These are phyloP conservation scores for Sinapis alba DNA, from an alignment of 441 rosid species.

Conservation along the genomic window DNA sequence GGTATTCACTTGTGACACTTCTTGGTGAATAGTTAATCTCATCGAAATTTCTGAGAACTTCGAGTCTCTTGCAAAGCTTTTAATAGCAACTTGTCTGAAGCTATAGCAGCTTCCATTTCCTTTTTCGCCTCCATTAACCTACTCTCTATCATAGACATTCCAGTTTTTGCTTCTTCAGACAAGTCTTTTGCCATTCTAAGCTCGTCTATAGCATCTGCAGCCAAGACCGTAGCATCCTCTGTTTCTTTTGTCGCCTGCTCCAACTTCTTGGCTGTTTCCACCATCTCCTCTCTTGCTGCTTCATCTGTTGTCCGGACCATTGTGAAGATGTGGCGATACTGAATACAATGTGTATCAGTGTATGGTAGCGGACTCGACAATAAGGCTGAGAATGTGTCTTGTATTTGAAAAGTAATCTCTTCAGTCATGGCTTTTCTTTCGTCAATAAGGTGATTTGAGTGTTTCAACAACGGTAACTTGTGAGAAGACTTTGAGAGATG, in stretches of 20 bases:
- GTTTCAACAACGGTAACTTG: too few species aligned
- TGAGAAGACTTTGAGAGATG: too few species aligned
- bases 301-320: too few species aligned
- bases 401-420: too few species aligned
- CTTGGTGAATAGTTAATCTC: slow-evolving; percentile 46
- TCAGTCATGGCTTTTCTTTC: too few species aligned
- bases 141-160: slow-evolving; percentile 66
- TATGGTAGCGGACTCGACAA: too few species aligned
- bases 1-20: slow-evolving; percentile 38
- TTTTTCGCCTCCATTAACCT: slow-evolving; percentile 69
- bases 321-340: too few species aligned
- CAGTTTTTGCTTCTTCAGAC: slow-evolving; percentile 73
- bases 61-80: slow-evolving; percentile 33
- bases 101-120: slow-evolving; percentile 82
- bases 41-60: slow-evolving; percentile 46
- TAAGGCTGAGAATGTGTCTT: too few species aligned
- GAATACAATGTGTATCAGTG: too few species aligned
- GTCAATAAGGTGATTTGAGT: too few species aligned
- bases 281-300: slow-evolving; percentile 61
- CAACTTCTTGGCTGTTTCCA: slow-evolving; percentile 63
- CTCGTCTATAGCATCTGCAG: slow-evolving; percentile 66
- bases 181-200: slow-evolving; percentile 66
- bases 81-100: slow-evolving; percentile 41
- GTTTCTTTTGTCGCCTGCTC: slow-evolving; percentile 76
- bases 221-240: slow-evolving; percentile 66